Conservation (phyloP, 2,329 filamentous ascomycete genomes). For the Fusarium sp. region DNA sequence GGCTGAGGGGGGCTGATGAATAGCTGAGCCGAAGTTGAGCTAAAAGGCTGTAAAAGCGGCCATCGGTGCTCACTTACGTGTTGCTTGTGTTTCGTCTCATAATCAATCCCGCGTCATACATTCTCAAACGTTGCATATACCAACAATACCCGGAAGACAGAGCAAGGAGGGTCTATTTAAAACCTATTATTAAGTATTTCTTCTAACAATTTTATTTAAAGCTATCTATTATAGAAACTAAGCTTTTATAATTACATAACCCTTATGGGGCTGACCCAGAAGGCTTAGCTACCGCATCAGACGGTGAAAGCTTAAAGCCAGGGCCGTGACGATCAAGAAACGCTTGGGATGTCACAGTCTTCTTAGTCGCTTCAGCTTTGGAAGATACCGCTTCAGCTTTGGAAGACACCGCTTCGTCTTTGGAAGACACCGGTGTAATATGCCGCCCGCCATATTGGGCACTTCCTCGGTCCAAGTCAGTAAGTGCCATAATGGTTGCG, state of each 20-base stretch:
- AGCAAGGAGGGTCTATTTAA: background rate
- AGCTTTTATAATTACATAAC: background rate
- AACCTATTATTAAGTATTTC: background rate
- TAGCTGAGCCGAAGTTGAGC: no score
- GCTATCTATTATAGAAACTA: background rate
- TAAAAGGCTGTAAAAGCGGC: no score
- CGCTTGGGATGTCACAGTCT: background rate
- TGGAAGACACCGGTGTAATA: background rate
- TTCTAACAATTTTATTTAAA: background rate
- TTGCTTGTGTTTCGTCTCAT: no score
- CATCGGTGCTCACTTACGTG: no score
- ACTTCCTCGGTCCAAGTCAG: conserved; percentile 10
- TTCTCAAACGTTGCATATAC: no score
- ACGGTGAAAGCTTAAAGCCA: background rate
- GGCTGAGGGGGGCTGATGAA: no score
- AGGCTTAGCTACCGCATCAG: background rate
- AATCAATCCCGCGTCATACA: no score
- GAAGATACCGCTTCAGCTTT: no score
- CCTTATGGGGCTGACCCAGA: background rate
- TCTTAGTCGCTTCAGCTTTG: background rate
- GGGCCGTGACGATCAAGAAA: conserved; percentile 7
- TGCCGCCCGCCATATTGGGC: conserved; percentile 3
- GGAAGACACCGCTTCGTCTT: no score
- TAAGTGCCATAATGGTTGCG: conserved; percentile 10
- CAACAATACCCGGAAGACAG: no score